Evolutionary conservation across 352 stramenopile genomes (phyloP).

Genomic region (Thalassiosira sp.): DNA sequence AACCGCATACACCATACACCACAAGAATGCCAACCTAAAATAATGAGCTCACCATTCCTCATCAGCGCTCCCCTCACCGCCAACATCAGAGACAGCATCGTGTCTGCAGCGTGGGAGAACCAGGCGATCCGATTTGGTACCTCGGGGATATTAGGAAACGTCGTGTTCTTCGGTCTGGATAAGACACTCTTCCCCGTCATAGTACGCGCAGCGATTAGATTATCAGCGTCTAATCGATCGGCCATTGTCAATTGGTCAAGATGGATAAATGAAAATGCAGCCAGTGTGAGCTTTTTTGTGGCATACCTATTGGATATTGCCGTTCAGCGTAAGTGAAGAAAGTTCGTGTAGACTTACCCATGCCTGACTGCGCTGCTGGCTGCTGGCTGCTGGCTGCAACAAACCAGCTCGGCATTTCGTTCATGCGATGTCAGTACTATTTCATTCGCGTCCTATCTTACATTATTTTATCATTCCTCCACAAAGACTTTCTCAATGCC

Average conservation of each 20-base stretch:
- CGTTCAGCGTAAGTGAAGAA: constrained; percentile 44
- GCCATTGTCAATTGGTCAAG: constrained; percentile 7
- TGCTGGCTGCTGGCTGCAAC: too few relatives aligned
- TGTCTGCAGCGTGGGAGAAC: constrained; percentile 18
- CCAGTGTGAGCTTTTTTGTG: constrained; percentile 65
- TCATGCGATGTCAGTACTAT: too few relatives aligned
- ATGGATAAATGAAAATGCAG: constrained; percentile 53
- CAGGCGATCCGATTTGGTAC: constrained; percentile 9
- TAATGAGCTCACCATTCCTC: constrained; percentile 19
- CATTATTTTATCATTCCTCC: neutral
- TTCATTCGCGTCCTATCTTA: constrained; percentile 5
- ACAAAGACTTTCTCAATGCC: constrained; percentile 62
- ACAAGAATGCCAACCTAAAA: neutral
- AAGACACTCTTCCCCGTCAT: constrained; percentile 17
- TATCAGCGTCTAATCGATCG: constrained; percentile 8
- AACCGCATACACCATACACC: neutral
- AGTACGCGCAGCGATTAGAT: constrained; percentile 1
- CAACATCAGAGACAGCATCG: constrained; percentile 10
- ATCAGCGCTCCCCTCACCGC: constrained; percentile 16
- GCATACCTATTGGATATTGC: constrained; percentile 72
- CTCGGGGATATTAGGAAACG: constrained; percentile 33
- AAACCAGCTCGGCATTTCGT: too few relatives aligned
- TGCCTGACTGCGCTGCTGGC: too few relatives aligned
- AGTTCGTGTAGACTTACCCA: neutral
- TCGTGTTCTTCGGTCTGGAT: constrained; percentile 28